Evolutionary conservation across 768 basidiomycete genomes (phyloP).

Genomic region (Lactifluus volemus): DNA sequence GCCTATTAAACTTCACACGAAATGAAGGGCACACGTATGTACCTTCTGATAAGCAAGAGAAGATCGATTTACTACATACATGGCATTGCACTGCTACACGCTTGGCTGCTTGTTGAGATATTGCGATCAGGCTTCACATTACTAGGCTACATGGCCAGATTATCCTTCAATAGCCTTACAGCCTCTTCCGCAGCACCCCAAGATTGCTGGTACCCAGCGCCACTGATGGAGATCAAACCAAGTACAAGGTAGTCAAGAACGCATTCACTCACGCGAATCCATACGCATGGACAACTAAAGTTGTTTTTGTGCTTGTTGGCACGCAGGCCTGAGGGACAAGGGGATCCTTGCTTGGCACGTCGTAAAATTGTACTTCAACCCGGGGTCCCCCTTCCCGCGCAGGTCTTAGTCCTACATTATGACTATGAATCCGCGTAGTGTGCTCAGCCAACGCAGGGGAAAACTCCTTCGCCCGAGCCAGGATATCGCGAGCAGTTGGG

Average conservation of each 20-base stretch:
- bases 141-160: background rate
- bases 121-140: background rate
- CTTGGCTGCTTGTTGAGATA: background rate
- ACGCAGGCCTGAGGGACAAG: slow-evolving; percentile 14
- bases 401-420: slow-evolving; percentile 55
- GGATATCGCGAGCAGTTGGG: slow-evolving; percentile 35
- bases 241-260: slow-evolving; percentile 15
- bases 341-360: slow-evolving; percentile 28
- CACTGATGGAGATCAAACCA: slow-evolving; percentile 10
- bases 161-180: slow-evolving; percentile 16
- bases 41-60: background rate
- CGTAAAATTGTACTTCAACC: slow-evolving; percentile 40
- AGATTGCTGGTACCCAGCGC: slow-evolving; percentile 25
- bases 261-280: slow-evolving; percentile 41
- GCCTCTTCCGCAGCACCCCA: slow-evolving; percentile 26
- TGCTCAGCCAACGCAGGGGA: slow-evolving; percentile 29
- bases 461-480: slow-evolving; percentile 35
- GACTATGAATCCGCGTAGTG: slow-evolving; percentile 36
- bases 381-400: slow-evolving; percentile 47
- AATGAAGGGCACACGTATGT: background rate
- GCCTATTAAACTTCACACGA: background rate
- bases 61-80: background rate
- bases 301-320: slow-evolving; percentile 20
- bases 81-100: background rate
- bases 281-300: slow-evolving; percentile 47